Evolutionary conservation across 768 basidiomycete species (phyloP), one percentile per base, ranked within the genome.

Genomic region (Suillus sp.): DNA sequence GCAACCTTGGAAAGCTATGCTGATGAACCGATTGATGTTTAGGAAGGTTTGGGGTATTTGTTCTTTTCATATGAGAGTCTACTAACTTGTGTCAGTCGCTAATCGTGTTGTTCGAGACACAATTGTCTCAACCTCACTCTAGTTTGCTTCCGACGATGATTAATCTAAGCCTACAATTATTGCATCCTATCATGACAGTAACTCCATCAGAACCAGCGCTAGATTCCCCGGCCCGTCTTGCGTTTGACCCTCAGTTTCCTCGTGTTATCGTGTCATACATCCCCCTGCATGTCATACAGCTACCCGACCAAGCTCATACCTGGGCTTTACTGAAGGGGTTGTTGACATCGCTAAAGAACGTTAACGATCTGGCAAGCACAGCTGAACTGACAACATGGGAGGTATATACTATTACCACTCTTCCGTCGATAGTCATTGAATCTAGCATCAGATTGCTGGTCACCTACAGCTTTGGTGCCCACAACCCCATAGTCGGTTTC

Each of bases 201-300:
- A 78, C 80, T 1, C 67, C 78, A 1, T 74, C 79, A 1, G 74
- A 78, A 4, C 82, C 79, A 3, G 65, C 64, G 0, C 69, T 76
- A 5, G 71, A 75, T 25, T 90, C 91, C 4, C 77, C 80, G 0
- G 86, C 84, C 0, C 72, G 70, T 20, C 74, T 80, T 3, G 84
- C 84, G 1, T 90, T 93, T 55, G 90, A 93, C 67, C 86, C 89
- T 0, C 79, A 82, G 59, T 83, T 91, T 54, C 82, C 85, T 2
- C 86, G 91, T n/a, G 79, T 81, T 32, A 78, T 93, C 2, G 85
- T 85, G 53, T 87, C 85, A 35, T 85, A 84, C 62, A 84, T 90
- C 67, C 92, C 92, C 0, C 82, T 90, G 22, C 84, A 88, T n/a
- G 75, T 85, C 5, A 75, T 91, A 10, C 75, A 79, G 30, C 69